Conservation (phyloP, 176 grass and related monocot species). For the Eremochloa ophiuroides region DNA sequence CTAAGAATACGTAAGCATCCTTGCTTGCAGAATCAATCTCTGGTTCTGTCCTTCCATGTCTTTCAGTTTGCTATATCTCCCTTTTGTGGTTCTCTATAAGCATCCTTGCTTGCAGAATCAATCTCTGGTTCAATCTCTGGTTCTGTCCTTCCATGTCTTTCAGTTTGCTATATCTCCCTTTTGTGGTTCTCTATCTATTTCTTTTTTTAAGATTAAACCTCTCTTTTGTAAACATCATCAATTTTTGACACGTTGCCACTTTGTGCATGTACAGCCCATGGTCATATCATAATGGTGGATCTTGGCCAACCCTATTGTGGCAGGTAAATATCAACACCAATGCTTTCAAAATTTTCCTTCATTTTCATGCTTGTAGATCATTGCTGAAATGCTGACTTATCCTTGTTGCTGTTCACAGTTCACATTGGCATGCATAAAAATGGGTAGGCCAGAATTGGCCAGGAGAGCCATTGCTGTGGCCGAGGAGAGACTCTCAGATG, state of each 20-base stretch:
- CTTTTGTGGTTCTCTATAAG: constrained; percentile 28
- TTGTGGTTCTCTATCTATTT: neutral
- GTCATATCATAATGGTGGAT: constrained; percentile 99
- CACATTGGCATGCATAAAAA: constrained; percentile 96
- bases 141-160: neutral
- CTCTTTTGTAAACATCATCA: constrained; percentile 10
- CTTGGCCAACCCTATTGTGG: constrained; percentile 97
- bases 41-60: neutral
- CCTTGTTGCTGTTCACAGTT: constrained; percentile 52
- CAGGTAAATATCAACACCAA: constrained; percentile 52
- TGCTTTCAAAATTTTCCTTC: neutral
- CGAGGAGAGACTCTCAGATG: constrained; percentile 68
- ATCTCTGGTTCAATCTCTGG: constrained; percentile 7
- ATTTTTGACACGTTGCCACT: constrained; percentile 21
- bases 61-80: neutral
- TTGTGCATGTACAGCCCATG: constrained; percentile 69
- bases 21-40: neutral
- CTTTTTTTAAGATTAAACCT: neutral
- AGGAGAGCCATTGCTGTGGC: constrained; percentile 71
- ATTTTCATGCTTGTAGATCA: constrained; percentile 11
- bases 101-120: neutral
- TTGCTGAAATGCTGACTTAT: neutral
- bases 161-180: neutral
- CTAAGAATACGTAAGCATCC: constrained; percentile 75
- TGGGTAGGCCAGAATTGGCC: constrained; percentile 83